These are phyloP conservation scores for Mycena haematopus DNA, from an alignment of 768 basidiomycete species.

Conservation along the genomic window DNA sequence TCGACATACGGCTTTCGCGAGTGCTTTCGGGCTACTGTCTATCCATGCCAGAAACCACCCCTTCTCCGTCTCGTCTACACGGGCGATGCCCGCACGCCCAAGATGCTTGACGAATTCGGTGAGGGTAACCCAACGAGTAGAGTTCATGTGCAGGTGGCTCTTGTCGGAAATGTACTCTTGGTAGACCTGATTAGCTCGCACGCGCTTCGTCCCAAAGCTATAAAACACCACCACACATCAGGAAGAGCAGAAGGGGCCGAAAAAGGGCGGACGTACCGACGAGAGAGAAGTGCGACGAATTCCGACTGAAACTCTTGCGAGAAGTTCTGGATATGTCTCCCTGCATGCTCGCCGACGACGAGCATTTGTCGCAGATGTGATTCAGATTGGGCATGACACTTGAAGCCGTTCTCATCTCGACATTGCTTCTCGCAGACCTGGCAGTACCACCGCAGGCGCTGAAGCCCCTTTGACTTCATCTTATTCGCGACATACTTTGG, in stretches of 20 bases:
- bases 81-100: slow-evolving; percentile 82
- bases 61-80: slow-evolving; percentile 98
- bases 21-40: slow-evolving; percentile 92
- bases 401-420: slow-evolving; percentile 98
- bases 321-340: slow-evolving; percentile 90
- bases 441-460: slow-evolving; percentile 97
- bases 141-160: slow-evolving; percentile 95
- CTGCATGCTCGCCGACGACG: slow-evolving; percentile 93
- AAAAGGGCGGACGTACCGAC: slow-evolving; percentile 58
- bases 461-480: slow-evolving; percentile 97
- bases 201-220: slow-evolving; percentile 93
- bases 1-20: slow-evolving; percentile 80
- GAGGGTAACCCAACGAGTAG: slow-evolving; percentile 96
- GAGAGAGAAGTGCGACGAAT: slow-evolving; percentile 88
- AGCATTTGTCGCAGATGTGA: slow-evolving; percentile 96
- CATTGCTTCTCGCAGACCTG: slow-evolving; percentile 99
- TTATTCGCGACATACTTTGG: slow-evolving; percentile 92
- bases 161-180: slow-evolving; percentile 98
- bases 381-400: slow-evolving; percentile 90
- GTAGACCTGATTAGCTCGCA: slow-evolving; percentile 93
- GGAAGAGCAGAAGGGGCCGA: slow-evolving; percentile 7
- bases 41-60: slow-evolving; percentile 99
- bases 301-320: slow-evolving; percentile 88
- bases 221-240: background rate
- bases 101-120: slow-evolving; percentile 95